Evolutionary conservation across 352 stramenopile genomes (phyloP), one percentile per base, ranked within the genome.

Genomic region (Saprolegnia diclina): DNA sequence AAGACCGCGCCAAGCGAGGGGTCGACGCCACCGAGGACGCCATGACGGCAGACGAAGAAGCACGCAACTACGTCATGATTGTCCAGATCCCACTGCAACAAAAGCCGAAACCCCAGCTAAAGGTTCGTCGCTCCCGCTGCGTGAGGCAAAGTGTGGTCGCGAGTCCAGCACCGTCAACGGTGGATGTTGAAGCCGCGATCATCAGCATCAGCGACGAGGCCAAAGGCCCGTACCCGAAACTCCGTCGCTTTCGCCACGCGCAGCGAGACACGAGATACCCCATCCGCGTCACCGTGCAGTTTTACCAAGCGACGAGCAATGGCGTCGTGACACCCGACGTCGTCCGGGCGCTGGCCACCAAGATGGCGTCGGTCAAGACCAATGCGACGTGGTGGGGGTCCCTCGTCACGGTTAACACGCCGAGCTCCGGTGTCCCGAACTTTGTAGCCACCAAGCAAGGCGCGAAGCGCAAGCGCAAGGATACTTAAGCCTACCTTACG

Each of bases 231-330:
- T 69, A 62, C 35, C 22, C 63, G 32, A 69, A 59, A 24, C 42
- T 69, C 7, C 50, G 53, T 37, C 9, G 61, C 18, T 32, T 54
- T 19, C 7, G 42, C 18, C 13, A 56, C 19, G 26, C 62, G 0
- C 5, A 61, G 22, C 63, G 63, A 2, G 38, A 69, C 42, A 18
- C 46, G n/a, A 19, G n/a, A 16, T 69, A 42, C n/a, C 63, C 44
- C 7, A 62, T 69, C n/a, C 63, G 63, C n/a, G 63, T 69, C 18
- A 69, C 63, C 11, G 14, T 59, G 35, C 63, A 69, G 32, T 69
- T 69, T 45, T 69, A 69, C 45, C 48, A 69, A 62, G 63, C 63
- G 11, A 69, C 63, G 21, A 69, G 44, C 63, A 69, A 69, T 38
- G 63, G 63, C 14, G 24, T 62, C 4, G 35, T 69, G 22, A 38